These are phyloP conservation scores for Tolypocladium pustulatum DNA, from an alignment of 2,329 filamentous ascomycete species.

Conservation along the genomic window DNA sequence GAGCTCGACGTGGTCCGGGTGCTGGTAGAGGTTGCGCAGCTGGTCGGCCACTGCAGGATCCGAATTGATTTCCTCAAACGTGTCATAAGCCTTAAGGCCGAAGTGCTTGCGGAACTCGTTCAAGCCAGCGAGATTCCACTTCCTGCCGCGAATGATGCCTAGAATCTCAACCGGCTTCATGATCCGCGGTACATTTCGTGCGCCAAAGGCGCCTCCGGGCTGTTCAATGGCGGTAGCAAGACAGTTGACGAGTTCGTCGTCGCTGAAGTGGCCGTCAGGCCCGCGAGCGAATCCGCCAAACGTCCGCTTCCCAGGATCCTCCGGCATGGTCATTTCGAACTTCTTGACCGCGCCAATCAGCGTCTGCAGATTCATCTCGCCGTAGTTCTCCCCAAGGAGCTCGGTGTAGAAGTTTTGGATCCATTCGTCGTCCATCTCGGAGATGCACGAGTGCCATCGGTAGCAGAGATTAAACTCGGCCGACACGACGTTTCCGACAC, in stretches of 20 bases:
- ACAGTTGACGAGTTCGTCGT: conserved; percentile 66
- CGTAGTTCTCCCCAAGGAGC: conserved; percentile 45
- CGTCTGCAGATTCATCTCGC: conserved; percentile 46
- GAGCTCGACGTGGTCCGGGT: conserved; percentile 70
- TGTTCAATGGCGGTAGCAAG: conserved; percentile 63
- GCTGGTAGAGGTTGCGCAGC: conserved; percentile 59
- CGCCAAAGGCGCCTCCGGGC: conserved; percentile 63
- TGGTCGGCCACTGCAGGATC: conserved; percentile 59
- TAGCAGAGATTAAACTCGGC: conserved; percentile 87
- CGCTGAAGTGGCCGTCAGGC: conserved; percentile 57
- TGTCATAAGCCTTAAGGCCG: conserved; percentile 62
- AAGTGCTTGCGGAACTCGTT: conserved; percentile 85
- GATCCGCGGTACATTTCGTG: conserved; percentile 61
- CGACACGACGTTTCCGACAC: conserved; percentile 73
- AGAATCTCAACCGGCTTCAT: conserved; percentile 71
- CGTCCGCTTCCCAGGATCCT: conserved; percentile 57
- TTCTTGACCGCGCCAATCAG: conserved; percentile 53
- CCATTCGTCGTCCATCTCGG: conserved; percentile 64
- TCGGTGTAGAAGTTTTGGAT: conserved; percentile 57
- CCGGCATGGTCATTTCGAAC: conserved; percentile 48
- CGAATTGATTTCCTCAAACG: conserved; percentile 75
- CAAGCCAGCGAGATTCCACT: conserved; percentile 67
- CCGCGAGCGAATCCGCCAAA: conserved; percentile 59
- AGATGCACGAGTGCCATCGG: conserved; percentile 76
- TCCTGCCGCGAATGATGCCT: conserved; percentile 65